Evolutionary conservation across 495 filamentous ascomycete species (phyloP).

Genomic region (Amorphotheca resinae): DNA sequence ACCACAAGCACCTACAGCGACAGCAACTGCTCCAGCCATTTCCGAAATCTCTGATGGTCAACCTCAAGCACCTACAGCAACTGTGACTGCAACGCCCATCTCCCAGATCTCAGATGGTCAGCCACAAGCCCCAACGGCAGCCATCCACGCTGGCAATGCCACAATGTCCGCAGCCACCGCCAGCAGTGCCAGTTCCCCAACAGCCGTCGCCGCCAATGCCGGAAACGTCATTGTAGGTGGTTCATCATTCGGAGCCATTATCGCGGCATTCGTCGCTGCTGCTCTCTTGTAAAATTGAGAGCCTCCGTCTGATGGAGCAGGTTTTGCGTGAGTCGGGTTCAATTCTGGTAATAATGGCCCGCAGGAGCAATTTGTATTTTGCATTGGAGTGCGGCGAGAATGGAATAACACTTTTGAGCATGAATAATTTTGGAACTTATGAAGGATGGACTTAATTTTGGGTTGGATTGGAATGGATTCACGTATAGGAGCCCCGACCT

Average conservation of each 20-base stretch:
- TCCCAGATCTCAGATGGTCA: constrained; percentile 13
- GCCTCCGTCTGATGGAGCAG: neutral
- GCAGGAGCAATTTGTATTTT: no score
- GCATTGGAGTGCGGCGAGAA: no score
- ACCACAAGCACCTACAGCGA: constrained; percentile 19
- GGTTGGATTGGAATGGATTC: no score
- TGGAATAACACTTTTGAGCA: no score
- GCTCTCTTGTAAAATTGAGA: constrained; percentile 17
- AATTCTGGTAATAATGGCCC: no score
- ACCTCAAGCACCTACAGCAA: constrained; percentile 17
- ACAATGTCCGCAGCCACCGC: constrained; percentile 6
- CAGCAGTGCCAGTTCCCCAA: constrained; percentile 1
- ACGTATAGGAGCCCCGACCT: no score
- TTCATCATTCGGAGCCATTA: constrained; percentile 6
- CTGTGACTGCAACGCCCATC: constrained; percentile 2
- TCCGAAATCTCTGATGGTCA: constrained; percentile 26
- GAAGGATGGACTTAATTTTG: no score
- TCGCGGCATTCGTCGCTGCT: constrained; percentile 13
- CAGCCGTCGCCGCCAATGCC: constrained; percentile 5
- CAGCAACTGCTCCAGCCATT: neutral
- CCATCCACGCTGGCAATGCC: constrained; percentile 4
- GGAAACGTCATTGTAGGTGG: constrained; percentile 1
- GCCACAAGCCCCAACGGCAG: constrained; percentile 8
- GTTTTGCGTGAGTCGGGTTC: no score
- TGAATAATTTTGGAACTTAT: no score